Percentiles rank a stretch among this genome's conserved stretches.
Conservation (phyloP, 2,329 filamentous ascomycete genomes). For the Xylaria polymorpha region DNA sequence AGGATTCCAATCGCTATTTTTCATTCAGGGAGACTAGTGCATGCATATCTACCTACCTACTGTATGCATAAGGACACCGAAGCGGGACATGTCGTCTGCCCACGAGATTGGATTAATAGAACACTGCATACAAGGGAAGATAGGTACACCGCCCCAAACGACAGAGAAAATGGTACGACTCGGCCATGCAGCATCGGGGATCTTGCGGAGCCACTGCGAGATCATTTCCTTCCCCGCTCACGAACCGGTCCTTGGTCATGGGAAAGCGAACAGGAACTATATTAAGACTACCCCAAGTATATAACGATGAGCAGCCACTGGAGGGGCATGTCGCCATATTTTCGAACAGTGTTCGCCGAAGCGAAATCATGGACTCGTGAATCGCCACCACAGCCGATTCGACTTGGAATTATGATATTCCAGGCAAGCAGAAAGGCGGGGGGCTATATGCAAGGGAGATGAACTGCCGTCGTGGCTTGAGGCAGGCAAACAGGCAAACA, state of each 20-base stretch:
- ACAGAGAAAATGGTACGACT: conserved; percentile 5
- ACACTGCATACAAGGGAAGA: conserved; percentile 1
- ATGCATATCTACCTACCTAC: too few relatives aligned
- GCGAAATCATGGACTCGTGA: background rate
- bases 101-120: conserved; percentile 3
- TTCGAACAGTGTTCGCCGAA: background rate
- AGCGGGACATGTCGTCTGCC: conserved; percentile 20
- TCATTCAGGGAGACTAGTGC: background rate
- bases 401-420: background rate
- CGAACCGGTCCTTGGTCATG: background rate
- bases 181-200: background rate
- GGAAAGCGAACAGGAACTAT: background rate
- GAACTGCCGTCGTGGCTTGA: background rate
- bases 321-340: background rate
- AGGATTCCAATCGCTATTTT: conserved; percentile 1
- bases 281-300: background rate
- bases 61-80: conserved; percentile 21
- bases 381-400: background rate
- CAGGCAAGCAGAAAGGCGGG: background rate
- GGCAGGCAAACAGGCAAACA: conserved; percentile 10
- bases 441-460: conserved; percentile 2
- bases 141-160: conserved; percentile 23
- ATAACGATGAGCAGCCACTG: background rate
- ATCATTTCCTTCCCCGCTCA: conserved; percentile 12
- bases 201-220: conserved; percentile 13